Evolutionary conservation across 306 rosid genomes (phyloP).

Genomic region (Trifolium repens): DNA sequence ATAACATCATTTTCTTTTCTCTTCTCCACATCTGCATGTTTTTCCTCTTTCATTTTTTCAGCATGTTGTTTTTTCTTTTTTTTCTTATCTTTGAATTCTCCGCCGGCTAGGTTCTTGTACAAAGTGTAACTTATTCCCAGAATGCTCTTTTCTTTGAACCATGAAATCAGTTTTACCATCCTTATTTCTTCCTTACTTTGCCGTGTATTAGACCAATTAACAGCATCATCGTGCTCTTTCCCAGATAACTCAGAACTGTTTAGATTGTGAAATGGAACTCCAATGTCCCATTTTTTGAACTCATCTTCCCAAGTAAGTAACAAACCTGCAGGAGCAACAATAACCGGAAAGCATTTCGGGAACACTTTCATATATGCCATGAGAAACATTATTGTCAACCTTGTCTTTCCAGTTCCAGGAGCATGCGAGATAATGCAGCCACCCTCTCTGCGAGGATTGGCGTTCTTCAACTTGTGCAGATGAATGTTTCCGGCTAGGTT

Average conservation of each 20-base stretch:
- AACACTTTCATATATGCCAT: constrained; percentile 42
- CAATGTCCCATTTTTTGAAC: constrained; percentile 45
- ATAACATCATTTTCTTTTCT: not conserved
- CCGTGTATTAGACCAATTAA: not conserved
- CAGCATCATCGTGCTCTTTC: not conserved
- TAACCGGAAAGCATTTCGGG: constrained; percentile 42
- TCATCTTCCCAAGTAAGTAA: constrained; percentile 54
- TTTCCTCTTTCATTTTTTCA: not conserved
- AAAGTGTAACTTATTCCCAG: constrained; percentile 44
- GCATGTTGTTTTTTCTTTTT: no score
- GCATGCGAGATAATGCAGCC: constrained; percentile 57
- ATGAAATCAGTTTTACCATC: constrained; percentile 41
- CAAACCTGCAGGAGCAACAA: constrained; percentile 49
- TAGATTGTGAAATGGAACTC: constrained; percentile 48
- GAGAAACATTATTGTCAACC: constrained; percentile 47
- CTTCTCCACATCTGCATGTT: not conserved
- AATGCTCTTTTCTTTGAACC: constrained; percentile 45
- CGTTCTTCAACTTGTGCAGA: constrained; percentile 29
- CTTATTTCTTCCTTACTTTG: constrained; percentile 14
- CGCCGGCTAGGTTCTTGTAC: constrained; percentile 34
- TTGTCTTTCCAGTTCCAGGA: constrained; percentile 54
- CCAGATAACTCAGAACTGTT: constrained; percentile 42
- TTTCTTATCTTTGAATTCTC: not conserved
- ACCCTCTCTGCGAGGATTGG: constrained; percentile 20
- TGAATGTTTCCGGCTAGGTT: constrained; percentile 44